Evolutionary conservation across 2,329 filamentous ascomycete genomes (phyloP), one percentile per base, ranked within the genome.

Genomic region (Cylindrodendrum hubeiense): DNA sequence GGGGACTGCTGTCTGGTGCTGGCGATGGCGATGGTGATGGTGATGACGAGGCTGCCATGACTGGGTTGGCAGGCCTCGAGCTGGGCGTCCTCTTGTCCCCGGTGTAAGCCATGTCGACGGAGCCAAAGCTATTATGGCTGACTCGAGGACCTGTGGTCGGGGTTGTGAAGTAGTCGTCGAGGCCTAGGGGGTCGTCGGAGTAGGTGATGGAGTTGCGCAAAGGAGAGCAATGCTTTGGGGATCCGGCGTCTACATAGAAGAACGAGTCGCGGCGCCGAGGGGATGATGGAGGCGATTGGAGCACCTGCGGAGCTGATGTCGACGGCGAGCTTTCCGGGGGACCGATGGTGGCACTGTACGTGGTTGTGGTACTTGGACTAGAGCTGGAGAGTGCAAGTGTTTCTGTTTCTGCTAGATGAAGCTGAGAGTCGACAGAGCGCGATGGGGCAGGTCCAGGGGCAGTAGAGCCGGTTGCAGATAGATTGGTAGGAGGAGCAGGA

Each of bases 31-130:
- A n/a, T n/a, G 67, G 21, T 17, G 66, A 60, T 43, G 71, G 55
- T 26, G 55, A 51, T 26, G 66, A 10, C 6, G 47, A 51, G 8
- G 41, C 50, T 21, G 47, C 47, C 52, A 47, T 69, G 41, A 22
- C 30, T n/a, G 64, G 43, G 12, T 54, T 26, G 15, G 28, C 52
- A 21, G 63, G 53, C 30, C 49, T 64, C 21, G 51, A 28, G 19
- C 46, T 53, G 43, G 56, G 58, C 44, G 60, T 59, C 65, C 63
- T 72, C 54, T 69, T 76, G 68, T 79, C 74, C 59, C 75, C 71
- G 53, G 78, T 79, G 34, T 75, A 75, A 53, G 71, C 71, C 77
- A 75, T 76, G 28, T 73, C 67, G 71, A 79, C 15, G 77, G 79
- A 54, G 76, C 79, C 49, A 17, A 68, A 65, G 30, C 67, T 63